Evolutionary conservation across 176 grass and related monocot species (phyloP), one percentile per base, ranked within the genome.

Genomic region (Poa annua): DNA sequence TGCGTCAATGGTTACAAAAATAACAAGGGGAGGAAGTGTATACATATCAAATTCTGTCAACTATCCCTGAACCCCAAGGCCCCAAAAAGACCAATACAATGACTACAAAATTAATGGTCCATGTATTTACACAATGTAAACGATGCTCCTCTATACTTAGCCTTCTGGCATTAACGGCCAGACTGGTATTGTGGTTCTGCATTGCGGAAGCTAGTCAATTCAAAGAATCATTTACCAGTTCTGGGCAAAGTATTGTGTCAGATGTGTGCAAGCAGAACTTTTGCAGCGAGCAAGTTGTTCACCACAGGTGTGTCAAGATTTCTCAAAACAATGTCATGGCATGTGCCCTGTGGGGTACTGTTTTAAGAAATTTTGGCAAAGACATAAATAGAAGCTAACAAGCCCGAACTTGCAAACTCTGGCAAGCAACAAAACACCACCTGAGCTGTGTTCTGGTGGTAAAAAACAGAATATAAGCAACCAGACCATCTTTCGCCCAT

Each of bases 151-250:
- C 33, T 54, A 51, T 66, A 55, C 56, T 36, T 14, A 74, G 13
- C 16, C 12, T 14, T 14, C 32, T 64, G 5, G 62, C 6, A 71
- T 72, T 15, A 45, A 70, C n/a, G 35, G 35, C 11, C 19, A 85
- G 50, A 24, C 56, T 85, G 35, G 35, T 56, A 65, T 17, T 77
- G 11, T 33, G 1, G 20, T 5, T 22, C 41, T 75, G 14, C 44
- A 67, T 10, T 80, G 21, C 11, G 20, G 29, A 66, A 80, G 48
- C 29, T 50, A 52, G 11, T 22, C 14, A 45, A 9, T 34, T 70
- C 63, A 85, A 14, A 78, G 19, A 76, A 84, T 52, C 44, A 19
- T 29, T 44, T 25, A 16, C 48, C 2, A 76, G 26, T 61, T 82
- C 11, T 42, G 74, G 45, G 25, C 42, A 70, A 54, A 49, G 26